Evolutionary conservation across 495 filamentous ascomycete genomes (phyloP), one percentile per base, ranked within the genome.

Genomic region (Penicilliopsis zonata): DNA sequence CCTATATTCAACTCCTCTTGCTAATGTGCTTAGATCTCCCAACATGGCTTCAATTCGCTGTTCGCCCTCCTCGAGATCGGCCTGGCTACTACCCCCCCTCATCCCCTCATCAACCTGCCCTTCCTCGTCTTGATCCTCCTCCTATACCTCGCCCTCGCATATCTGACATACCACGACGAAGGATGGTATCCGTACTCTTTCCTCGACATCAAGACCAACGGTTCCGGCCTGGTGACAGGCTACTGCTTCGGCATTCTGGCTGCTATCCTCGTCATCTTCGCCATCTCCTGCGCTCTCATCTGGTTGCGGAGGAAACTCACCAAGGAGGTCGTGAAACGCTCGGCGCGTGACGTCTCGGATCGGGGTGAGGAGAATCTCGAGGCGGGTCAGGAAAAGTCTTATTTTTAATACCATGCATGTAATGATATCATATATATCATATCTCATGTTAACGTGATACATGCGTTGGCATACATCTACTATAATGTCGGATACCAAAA

Each of bases 181-280:
- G 71, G 70, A 1, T 86, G 79, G 43, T 93, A 83, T 47, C 64
- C 78, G 0, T 92, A 92, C 50, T 39, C 41, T 28, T 92, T 92
- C 60, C 61, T 90, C 0, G 63, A 92, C 49, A 66, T 70, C 0
- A 42, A 55, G 33, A 50, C 55, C 47, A 34, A 60, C 42, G 44
- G 54, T 21, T 50, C 60, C 46, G 47, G 55, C 19, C 27, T 38
- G 9, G 59, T 74, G 41, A 42, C 63, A 30, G 50, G 57, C 33
- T 53, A 76, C 52, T 57, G 69, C 47, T 55, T 69, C 46, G 48
- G 70, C 1, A 82, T 92, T 33, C 59, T 74, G 10, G 65, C 63
- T 1, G 80, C 59, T 2, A 66, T 70, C n/a, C 41, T 76, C 9
- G 43, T 87, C 1, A 50, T 87, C 3, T 88, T 85, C 41, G 55